Percentiles rank a stretch among this genome's conserved stretches.
phyloP scores from a whole-genome alignment of 768 basidiomycete species.

The Kwoniella sp. region DNA sequence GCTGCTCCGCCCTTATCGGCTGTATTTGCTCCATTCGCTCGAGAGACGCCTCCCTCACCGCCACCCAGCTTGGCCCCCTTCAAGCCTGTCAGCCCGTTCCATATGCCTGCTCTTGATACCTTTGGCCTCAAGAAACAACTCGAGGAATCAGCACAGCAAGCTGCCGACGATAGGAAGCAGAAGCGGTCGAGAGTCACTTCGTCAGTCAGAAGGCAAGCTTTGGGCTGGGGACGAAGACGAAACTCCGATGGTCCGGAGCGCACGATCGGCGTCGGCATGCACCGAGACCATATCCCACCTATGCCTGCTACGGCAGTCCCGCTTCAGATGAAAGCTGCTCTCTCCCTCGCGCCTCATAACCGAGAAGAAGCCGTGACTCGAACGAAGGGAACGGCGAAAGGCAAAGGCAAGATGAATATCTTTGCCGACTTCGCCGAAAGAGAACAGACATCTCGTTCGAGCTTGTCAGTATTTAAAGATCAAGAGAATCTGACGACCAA shows the following conservation, averaged over 20 bases:
- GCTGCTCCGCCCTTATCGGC: constrained; percentile 12
- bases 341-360: neutral
- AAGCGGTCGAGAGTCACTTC: constrained; percentile 38
- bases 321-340: neutral
- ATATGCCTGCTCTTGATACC: constrained; percentile 15
- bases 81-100: constrained; percentile 4
- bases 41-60: constrained; percentile 14
- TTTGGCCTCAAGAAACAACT: constrained; percentile 20
- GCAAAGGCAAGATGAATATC: constrained; percentile 9
- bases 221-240: constrained; percentile 46
- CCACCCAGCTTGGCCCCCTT: constrained; percentile 1
- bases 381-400: neutral
- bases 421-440: neutral
- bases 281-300: neutral
- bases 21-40: constrained; percentile 32
- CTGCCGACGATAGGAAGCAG: constrained; percentile 1
- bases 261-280: constrained; percentile 3
- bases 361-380: neutral
- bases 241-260: constrained; percentile 39
- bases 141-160: constrained; percentile 10
- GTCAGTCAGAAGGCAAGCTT: constrained; percentile 34
- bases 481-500: constrained; percentile 4
- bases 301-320: constrained; percentile 10
- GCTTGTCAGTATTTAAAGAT: neutral
- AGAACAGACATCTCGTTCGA: neutral